A percentile compares a stretch with the other conserved stretches of the same genome.
Conservation (phyloP, 2,329 filamentous ascomycete species). For the Colletotrichum tropicicola region DNA sequence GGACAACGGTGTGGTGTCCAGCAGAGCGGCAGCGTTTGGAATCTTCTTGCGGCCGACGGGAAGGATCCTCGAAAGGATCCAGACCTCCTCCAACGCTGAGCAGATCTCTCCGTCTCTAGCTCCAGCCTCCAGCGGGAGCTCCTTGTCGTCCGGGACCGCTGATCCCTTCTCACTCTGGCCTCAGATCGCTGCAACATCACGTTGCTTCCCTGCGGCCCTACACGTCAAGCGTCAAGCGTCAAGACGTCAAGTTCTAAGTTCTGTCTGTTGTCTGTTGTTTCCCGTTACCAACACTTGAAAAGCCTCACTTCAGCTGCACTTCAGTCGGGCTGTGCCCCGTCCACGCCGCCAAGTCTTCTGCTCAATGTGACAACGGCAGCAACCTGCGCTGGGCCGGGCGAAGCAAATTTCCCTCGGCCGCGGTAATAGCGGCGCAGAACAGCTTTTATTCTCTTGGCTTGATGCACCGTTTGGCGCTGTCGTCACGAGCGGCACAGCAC, state of each 20-base stretch:
- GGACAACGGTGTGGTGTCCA: neutral
- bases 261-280: neutral
- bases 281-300: no score
- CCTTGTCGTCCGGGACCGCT: conserved; percentile 1
- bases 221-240: neutral
- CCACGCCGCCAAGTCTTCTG: neutral
- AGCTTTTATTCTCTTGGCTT: neutral
- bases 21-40: neutral
- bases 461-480: neutral
- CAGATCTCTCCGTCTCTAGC: neutral
- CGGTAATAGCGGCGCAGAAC: neutral
- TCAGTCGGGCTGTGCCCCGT: no score
- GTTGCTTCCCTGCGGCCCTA: neutral
- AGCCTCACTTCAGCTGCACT: no score
- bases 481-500: conserved; percentile 21
- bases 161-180: conserved; percentile 8
- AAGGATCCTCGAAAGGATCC: neutral
- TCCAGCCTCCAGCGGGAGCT: neutral
- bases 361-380: neutral
- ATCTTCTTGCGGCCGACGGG: neutral
- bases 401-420: conserved; percentile 21
- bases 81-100: neutral
- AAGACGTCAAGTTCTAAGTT: neutral
- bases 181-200: neutral
- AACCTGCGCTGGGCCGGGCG: neutral